These are phyloP conservation scores for Plantago major DNA, from an alignment of 257 asterid genomes.

Conservation along the genomic window DNA sequence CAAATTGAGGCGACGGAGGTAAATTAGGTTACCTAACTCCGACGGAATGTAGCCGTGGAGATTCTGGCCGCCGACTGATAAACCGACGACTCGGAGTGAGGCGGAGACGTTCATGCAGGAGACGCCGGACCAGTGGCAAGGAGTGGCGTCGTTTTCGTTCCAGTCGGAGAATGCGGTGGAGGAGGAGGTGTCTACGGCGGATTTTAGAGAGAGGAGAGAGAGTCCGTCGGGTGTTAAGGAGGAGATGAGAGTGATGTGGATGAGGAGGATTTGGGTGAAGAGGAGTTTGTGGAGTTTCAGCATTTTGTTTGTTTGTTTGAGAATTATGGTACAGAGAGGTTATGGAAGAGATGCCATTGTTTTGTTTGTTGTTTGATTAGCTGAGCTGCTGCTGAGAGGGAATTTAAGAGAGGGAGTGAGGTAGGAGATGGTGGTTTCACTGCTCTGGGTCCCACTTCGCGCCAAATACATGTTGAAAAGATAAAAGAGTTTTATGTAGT, in stretches of 20 bases:
- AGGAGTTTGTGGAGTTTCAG: constrained; percentile 22
- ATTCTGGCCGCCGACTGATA: constrained; percentile 56
- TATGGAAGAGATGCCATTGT: not conserved
- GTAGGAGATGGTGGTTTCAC: constrained; percentile 18
- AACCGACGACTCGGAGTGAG: constrained; percentile 67
- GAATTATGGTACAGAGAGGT: not conserved
- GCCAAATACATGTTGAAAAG: constrained; percentile 24
- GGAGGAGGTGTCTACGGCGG: constrained; percentile 44
- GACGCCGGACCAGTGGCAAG: constrained; percentile 84
- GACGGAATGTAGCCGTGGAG: constrained; percentile 86
- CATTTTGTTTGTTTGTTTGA: constrained; percentile 10
- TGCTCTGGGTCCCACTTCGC: constrained; percentile 39
- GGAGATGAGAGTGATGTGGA: constrained; percentile 7
- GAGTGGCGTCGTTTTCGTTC: constrained; percentile 69
- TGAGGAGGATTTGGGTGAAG: constrained; percentile 19
- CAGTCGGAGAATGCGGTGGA: constrained; percentile 57
- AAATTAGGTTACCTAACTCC: constrained; percentile 68
- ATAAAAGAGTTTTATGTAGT: too few relatives aligned
- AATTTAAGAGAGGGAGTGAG: constrained; percentile 23
- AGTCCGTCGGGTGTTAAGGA: constrained; percentile 67
- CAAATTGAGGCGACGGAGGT: constrained; percentile 85
- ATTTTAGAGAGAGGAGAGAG: constrained; percentile 65
- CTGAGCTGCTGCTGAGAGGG: constrained; percentile 42
- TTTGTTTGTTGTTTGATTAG: not conserved
- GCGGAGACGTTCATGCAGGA: constrained; percentile 77